Evolutionary conservation across 2,329 filamentous ascomycete species (phyloP), one percentile per base, ranked within the genome.

Genomic region (Fusarium guadeloupense): DNA sequence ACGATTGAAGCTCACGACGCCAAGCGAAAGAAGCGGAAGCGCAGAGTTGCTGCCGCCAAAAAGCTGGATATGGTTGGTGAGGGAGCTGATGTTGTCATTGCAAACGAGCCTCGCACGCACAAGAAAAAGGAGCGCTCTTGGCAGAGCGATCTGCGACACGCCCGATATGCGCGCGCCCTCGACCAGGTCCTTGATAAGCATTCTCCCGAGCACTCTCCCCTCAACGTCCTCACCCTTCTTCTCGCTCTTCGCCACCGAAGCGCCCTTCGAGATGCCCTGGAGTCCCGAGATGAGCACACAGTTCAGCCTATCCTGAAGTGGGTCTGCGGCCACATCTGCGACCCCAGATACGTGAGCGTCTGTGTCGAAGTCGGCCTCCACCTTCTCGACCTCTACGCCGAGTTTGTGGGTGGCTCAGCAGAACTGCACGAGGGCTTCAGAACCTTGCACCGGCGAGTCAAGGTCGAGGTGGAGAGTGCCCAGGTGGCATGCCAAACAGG

Each of bases 191-290:
- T 99, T 10, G 82, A 86, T 62, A 76, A 79, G 12, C 69, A 72
- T 13, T 72, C 76, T 0, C 71, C 75, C 9, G 83, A 87, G 62
- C 83, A 87, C 73, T 81, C 84, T 19, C 80, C 87, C 3, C 79
- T 90, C 42, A 83, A 79, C 17, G 83, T 88, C 5, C 83, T 97
- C 23, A 96, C 92, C 0, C 80, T 97, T 23, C 81, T 99, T 17
- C 89, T 90, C 12, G 91, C 93, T 7, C 83, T 99, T 28, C 89
- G 92, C 34, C 94, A 99, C 77, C 90, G 94, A 56, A 92, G 90
- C 56, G 94, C 93, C 2, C 83, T 97, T 56, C 87, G 90, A 42
- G 86, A 89, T 30, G 92, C 95, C 5, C 84, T 99, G 39, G 85
- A 89, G 71, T 86, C 88, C 59, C 87, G 95, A 39, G 91, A 97